A percentile compares a stretch with the other conserved stretches of the same genome.
phyloP scores from a whole-genome alignment of 2,329 filamentous ascomycete genomes.

The Pseudogymnoascus sp. region DNA sequence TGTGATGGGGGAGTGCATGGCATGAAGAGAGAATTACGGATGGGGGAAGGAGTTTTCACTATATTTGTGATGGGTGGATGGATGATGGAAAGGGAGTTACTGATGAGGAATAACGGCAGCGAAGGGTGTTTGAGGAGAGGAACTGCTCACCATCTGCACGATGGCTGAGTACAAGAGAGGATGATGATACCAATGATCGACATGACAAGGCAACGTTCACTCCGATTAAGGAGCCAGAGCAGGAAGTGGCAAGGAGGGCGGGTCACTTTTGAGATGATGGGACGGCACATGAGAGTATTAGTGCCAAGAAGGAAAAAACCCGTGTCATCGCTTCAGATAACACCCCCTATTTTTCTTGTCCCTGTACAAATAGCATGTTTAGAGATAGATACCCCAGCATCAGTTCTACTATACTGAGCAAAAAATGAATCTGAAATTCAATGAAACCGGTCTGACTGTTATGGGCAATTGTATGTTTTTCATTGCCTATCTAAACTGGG shows the following conservation, averaged over 20 bases:
- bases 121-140: background rate
- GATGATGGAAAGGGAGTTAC: background rate
- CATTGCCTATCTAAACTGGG: background rate
- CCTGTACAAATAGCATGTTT: background rate
- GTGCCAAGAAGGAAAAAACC: background rate
- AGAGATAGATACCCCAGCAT: background rate
- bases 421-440: background rate
- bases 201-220: background rate
- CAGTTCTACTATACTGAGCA: background rate
- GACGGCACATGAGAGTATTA: background rate
- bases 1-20: background rate
- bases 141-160: background rate
- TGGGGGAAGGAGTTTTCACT: background rate
- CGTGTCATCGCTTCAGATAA: slow-evolving; percentile 5
- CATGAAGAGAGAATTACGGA: background rate
- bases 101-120: background rate
- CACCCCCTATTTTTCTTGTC: background rate
- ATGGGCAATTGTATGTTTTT: background rate
- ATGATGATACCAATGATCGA: background rate
- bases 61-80: background rate
- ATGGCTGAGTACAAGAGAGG: background rate
- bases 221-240: background rate
- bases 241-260: background rate
- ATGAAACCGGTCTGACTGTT: background rate
- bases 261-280: background rate